Evolutionary conservation across 2,329 filamentous ascomycete genomes (phyloP).

Genomic region (Colletotrichum incanum): DNA sequence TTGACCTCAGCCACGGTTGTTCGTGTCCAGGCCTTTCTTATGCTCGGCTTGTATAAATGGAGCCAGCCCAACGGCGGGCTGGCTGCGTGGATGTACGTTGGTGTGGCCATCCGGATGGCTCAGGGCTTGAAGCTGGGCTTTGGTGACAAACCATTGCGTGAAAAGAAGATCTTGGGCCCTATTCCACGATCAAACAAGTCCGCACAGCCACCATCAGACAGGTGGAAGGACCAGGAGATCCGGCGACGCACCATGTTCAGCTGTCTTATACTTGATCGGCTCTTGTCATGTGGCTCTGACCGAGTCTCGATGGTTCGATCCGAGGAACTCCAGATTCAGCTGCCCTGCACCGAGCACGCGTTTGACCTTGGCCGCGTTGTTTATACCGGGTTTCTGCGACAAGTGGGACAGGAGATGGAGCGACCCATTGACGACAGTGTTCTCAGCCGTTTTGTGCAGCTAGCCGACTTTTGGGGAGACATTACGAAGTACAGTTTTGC

Average conservation of each 20-base stretch:
- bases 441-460: slow-evolving; percentile 67
- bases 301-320: slow-evolving; percentile 72
- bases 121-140: slow-evolving; percentile 74
- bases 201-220: slow-evolving; percentile 38
- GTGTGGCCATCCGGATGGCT: slow-evolving; percentile 75
- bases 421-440: slow-evolving; percentile 61
- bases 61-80: slow-evolving; percentile 72
- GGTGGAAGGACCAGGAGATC: slow-evolving; percentile 67
- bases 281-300: slow-evolving; percentile 76
- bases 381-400: slow-evolving; percentile 64
- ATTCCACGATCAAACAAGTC: slow-evolving; percentile 41
- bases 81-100: slow-evolving; percentile 77
- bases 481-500: slow-evolving; percentile 70
- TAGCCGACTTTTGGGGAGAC: slow-evolving; percentile 74
- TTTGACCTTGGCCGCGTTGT: slow-evolving; percentile 76
- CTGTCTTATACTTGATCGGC: slow-evolving; percentile 80
- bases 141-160: slow-evolving; percentile 59
- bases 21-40: slow-evolving; percentile 77
- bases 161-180: slow-evolving; percentile 39
- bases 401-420: slow-evolving; percentile 36
- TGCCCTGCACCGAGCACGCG: slow-evolving; percentile 77
- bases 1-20: slow-evolving; percentile 72
- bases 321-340: slow-evolving; percentile 74
- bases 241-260: slow-evolving; percentile 81
- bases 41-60: slow-evolving; percentile 82